Conservation (phyloP, 306 rosid genomes). For the Pterocarpus macrocarpus region DNA sequence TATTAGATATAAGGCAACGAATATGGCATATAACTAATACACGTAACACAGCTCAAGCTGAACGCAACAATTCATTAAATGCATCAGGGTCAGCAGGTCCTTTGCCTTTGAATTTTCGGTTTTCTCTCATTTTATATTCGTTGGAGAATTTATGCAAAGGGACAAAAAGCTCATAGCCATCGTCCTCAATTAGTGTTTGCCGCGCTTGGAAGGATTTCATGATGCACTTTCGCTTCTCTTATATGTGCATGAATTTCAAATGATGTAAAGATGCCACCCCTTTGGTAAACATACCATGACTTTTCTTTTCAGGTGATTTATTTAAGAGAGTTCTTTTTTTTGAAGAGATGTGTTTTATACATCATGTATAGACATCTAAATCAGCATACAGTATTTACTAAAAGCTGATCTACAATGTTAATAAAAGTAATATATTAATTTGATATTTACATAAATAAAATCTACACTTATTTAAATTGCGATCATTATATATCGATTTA, state of each 20-base stretch:
- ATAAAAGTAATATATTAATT: too few relatives aligned
- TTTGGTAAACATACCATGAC: not conserved
- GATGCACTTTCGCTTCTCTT: not conserved
- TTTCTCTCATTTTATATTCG: too few relatives aligned
- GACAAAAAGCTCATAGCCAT: not conserved
- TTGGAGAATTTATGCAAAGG: not conserved
- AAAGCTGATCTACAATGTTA: too few relatives aligned
- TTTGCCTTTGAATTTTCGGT: not conserved
- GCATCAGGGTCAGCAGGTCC: not conserved
- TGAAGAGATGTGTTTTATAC: too few relatives aligned
- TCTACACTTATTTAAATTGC: too few relatives aligned
- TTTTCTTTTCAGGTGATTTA: too few relatives aligned
- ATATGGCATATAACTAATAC: not conserved
- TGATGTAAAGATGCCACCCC: not conserved
- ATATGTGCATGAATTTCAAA: not conserved
- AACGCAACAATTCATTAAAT: not conserved
- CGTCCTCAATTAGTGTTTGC: not conserved
- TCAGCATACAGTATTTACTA: too few relatives aligned
- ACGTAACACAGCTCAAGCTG: not conserved
- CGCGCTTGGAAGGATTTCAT: not conserved
- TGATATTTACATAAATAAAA: too few relatives aligned
- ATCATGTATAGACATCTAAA: too few relatives aligned
- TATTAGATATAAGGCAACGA: not conserved
- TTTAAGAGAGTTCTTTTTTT: not conserved
- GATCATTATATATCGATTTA: too few relatives aligned